Base-by-base conservation (phyloP, 306 rosid species). In the Acmispon strigosus region DNA sequence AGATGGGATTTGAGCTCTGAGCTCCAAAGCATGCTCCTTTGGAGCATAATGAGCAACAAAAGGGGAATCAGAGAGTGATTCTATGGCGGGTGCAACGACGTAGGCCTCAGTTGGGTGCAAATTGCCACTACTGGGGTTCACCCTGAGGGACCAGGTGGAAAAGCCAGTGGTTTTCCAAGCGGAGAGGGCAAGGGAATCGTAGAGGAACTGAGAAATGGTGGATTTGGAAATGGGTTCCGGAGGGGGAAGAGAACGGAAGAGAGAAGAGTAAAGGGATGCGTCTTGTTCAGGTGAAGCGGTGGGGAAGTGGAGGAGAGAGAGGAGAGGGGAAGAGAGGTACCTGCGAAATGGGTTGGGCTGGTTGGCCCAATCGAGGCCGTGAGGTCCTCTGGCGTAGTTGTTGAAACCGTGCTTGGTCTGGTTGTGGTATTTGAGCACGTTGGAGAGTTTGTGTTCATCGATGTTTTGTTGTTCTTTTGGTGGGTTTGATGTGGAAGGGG, bases 301-400 rank as follows among this genome's bases (percentile, higher is more conserved):
- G 19, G 92, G 81, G 59, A 74, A 78, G 75, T 88, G 97, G 17
- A 74, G 80, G n/a, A 93, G 92, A 53, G 94, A 70, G 2, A 88
- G 71, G 36, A 93, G 89, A 58, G 94, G 97, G 1, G 96, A 72
- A 56, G 89, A 44, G 70, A 70, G 70, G 77, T 83, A 90, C 13
- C 94, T 71, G n/a, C 98, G 97, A 50, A 93, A 93, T 32, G 98
- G 98, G 85, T 88, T 93, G 39, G 98, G 98, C 72, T 93, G 98
- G 76, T 90, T 93, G 71, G 94, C 94, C 98, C 98, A 93, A 62
- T 93, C 98, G 13, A 93, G 96, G 16, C 97, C 96, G 11, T 76
- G 85, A 3, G 97, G 98, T 4, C 98, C 97, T 62, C 90, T 76
- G 60, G 98, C 89, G 76, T 87, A 89, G 41, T 66, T 72, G 81